Evolutionary conservation across 495 filamentous ascomycete genomes (phyloP).

Genomic region (Letharia lupina): DNA sequence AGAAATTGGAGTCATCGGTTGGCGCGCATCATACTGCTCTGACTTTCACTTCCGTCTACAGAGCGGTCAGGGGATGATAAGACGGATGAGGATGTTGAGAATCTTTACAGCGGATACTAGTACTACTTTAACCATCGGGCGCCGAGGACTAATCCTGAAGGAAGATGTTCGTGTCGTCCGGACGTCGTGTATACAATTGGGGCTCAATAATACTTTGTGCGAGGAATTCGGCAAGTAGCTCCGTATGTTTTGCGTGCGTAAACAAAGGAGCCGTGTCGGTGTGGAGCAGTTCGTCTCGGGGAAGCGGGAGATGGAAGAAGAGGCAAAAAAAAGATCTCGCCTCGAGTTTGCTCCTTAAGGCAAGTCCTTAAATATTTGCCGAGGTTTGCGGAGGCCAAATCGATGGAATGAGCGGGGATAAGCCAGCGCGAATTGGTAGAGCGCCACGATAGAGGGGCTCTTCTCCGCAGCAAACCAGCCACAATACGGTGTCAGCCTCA

Average conservation of each 20-base stretch:
- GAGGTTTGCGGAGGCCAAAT: background rate
- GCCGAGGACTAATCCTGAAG: background rate
- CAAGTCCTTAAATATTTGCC: background rate
- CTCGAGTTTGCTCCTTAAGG: background rate
- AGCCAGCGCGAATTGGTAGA: background rate
- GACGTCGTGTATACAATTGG: constrained; percentile 5
- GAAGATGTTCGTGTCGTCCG: background rate
- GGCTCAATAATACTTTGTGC: constrained; percentile 2
- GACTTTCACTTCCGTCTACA: background rate
- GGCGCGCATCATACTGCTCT: constrained; percentile 1
- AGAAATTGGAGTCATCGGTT: background rate
- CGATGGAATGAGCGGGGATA: background rate
- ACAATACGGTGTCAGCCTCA: background rate
- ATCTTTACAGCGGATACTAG: constrained; percentile 9
- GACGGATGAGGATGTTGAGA: background rate
- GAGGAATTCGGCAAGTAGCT: background rate
- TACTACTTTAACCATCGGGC: background rate
- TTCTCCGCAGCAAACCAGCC: constrained; percentile 3
- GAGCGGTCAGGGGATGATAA: constrained; percentile 7
- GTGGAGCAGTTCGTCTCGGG: background rate
- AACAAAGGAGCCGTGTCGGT: background rate
- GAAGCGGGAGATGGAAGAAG: background rate
- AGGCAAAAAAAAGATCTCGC: constrained; percentile 1
- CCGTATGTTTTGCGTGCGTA: background rate
- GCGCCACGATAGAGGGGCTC: background rate